Base-by-base conservation (phyloP, 2,329 filamentous ascomycete genomes). In the Parastagonospora avenae region DNA sequence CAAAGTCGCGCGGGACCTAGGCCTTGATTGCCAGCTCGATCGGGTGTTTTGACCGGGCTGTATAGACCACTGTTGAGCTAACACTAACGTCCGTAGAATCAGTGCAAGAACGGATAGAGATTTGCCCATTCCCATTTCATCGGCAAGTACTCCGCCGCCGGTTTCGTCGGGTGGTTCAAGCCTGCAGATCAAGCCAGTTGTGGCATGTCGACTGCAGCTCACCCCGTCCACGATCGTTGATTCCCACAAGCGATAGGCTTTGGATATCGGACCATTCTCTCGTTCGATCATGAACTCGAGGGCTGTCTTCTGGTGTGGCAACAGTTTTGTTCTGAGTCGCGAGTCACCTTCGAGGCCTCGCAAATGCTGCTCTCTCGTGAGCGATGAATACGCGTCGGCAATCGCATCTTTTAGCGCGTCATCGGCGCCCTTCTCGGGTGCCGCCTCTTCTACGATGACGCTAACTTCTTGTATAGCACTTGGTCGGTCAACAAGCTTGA, bases 61-160 rank as follows among this genome's bases (percentile, higher is more conserved):
- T 2, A 32, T 43, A 9, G 70, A 71, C 76, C 76, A 81, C 8
- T 59, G 16, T 9, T 60, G 62, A 1, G 74, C 78, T 2, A 64
- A 43, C 0, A 72, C 64, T 0, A 78, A 57, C 0, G 78, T 80
- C 12, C 72, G 71, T 3, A 78, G 62, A 15, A 83, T 74, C 0
- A 83, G 63, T 0, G 80, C 77, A 8, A 85, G 73, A 0, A 81
- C 77, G 2, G 80, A 80, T 6, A 84, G 70, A 0, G 82, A 79
- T 57, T 86, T 86, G 0, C 83, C 83, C 72, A 85, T 77, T 0
- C 83, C 83, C 82, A 85, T 85, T 50, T 85, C 82, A 59, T 86
- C 83, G 0, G 82, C 82, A 2, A 85, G 59, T n/a, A 86, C 80
- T 0, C 80, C 81, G 32, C 71, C 77, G 11, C 70, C 68, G 2